Conservation (phyloP, 2,329 filamentous ascomycete species). For the Beauveria bassiana region DNA sequence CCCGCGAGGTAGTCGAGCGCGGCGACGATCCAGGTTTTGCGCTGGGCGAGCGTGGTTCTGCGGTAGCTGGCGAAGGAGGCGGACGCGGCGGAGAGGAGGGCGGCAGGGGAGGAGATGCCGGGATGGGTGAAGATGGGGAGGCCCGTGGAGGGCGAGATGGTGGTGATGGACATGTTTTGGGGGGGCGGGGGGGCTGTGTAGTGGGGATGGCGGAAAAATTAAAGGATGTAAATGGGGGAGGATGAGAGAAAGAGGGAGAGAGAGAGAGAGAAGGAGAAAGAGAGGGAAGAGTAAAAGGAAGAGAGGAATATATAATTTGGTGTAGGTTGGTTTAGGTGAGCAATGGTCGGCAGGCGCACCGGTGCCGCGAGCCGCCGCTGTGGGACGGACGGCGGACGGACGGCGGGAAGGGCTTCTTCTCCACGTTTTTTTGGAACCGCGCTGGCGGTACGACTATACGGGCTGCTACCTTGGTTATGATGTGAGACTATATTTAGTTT, state of each 20-base stretch:
- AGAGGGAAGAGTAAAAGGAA: not conserved
- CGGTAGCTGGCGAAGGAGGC: conserved; percentile 71
- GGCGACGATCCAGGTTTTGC: conserved; percentile 73
- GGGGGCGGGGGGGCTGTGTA: not conserved
- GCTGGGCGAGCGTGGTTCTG: conserved; percentile 63
- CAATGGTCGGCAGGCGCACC: not conserved
- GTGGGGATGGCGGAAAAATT: not conserved
- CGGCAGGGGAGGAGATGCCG: conserved; percentile 45
- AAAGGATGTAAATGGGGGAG: not conserved
- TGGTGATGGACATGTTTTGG: conserved; percentile 22
- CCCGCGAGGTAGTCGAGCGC: conserved; percentile 64
- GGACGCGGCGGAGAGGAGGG: conserved; percentile 49
- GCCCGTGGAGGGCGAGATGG: conserved; percentile 64
- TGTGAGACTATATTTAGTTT: too few relatives aligned
- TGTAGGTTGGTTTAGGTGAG: not conserved
- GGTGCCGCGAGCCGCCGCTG: conserved; percentile 7
- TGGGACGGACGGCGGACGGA: not conserved
- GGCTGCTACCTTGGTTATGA: too few relatives aligned
- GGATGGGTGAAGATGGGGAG: conserved; percentile 54
- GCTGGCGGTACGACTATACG: not conserved
- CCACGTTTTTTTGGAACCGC: not conserved
- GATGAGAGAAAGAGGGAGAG: not conserved
- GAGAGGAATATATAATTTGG: too few relatives aligned
- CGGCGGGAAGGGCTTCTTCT: not conserved
- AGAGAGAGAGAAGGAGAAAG: not conserved